Base-by-base conservation (phyloP, 768 basidiomycete genomes). In the Krasilnikovozyma curviuscula region DNA sequence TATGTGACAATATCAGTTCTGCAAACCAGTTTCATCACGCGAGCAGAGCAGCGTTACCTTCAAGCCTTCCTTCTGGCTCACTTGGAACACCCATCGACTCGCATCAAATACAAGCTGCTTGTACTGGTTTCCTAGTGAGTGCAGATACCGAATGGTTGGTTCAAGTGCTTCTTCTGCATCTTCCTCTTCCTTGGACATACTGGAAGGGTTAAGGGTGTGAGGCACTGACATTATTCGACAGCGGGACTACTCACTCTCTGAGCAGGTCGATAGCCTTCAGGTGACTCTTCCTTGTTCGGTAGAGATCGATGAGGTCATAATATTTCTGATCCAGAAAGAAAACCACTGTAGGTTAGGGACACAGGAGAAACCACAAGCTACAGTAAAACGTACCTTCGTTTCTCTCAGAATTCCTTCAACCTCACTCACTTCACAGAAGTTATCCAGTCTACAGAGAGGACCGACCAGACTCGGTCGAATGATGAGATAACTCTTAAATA, bases 341-440 rank as follows among this genome's bases (percentile, higher is more conserved):
- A 9, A 19, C 18, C 38, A 44, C 28, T 30, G 6, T 21, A 13
- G 14, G 7, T 25, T 41, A 33, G 43, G 16, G 29, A 6, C 34
- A 44, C 40, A 9, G 32, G n/a, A 58, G 5, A 5, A 37, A 19
- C 19, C 7, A 9, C 18, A 13, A 16, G 1, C 38, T 18, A 23
- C 32, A 24, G 25, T 9, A 34, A 16, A 16, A 53, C 71, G 27
- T 48, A 84, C 89, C 75, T 81, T 78, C 30, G 80, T 73, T 25
- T 73, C 74, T 49, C 76, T 72, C 44, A 98, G 65, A 51, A 85
- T 74, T 60, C 82, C 85, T 61, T 98, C 88, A 1, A 89, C 83
- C 57, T 89, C 83, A 5, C 76, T 77, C 1, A 97, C 88, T 59
- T 95, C 93, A 63, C 91, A 97, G 86, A 88, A 98, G 63, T 93